These are phyloP conservation scores for Lentinula sp. DNA, from an alignment of 768 basidiomycete genomes.

Conservation along the genomic window DNA sequence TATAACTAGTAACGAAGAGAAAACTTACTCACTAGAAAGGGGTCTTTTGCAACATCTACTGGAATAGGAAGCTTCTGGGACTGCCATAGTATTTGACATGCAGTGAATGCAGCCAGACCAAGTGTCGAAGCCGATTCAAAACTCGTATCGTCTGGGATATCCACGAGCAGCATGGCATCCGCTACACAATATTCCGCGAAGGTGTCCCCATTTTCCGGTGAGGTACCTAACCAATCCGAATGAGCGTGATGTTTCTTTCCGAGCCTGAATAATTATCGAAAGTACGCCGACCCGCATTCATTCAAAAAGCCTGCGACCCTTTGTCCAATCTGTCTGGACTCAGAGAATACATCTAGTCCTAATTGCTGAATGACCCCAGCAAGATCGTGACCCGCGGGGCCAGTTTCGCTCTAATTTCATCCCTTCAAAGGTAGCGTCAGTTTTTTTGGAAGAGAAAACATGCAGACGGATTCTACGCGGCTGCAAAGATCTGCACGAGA, in stretches of 20 bases:
- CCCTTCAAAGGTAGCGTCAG: not conserved
- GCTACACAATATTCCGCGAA: slow-evolving; percentile 16
- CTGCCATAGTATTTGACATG: slow-evolving; percentile 13
- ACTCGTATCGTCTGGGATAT: slow-evolving; percentile 9
- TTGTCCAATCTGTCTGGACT: slow-evolving; percentile 3
- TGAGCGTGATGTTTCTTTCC: not conserved
- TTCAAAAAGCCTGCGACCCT: slow-evolving; percentile 7
- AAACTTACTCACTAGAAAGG: slow-evolving; percentile 8
- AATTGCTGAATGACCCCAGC: slow-evolving; percentile 7
- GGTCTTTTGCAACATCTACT: slow-evolving; percentile 2
- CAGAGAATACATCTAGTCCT: slow-evolving; percentile 6
- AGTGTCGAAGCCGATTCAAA: slow-evolving; percentile 13
- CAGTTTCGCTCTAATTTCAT: not conserved
- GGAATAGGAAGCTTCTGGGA: slow-evolving; percentile 12
- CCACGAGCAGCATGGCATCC: slow-evolving; percentile 11
- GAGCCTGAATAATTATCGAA: not conserved
- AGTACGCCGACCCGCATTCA: not conserved
- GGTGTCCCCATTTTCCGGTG: not conserved
- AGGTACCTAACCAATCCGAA: not conserved
- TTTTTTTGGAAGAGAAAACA: not conserved
- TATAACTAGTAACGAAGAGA: not conserved
- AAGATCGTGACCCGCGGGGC: slow-evolving; percentile 6
- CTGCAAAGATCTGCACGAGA: slow-evolving; percentile 9
- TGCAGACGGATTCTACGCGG: slow-evolving; percentile 12
- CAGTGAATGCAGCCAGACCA: slow-evolving; percentile 13